These are phyloP conservation scores for Pisolithus marmoratus DNA, from an alignment of 768 basidiomycete genomes.

Conservation along the genomic window DNA sequence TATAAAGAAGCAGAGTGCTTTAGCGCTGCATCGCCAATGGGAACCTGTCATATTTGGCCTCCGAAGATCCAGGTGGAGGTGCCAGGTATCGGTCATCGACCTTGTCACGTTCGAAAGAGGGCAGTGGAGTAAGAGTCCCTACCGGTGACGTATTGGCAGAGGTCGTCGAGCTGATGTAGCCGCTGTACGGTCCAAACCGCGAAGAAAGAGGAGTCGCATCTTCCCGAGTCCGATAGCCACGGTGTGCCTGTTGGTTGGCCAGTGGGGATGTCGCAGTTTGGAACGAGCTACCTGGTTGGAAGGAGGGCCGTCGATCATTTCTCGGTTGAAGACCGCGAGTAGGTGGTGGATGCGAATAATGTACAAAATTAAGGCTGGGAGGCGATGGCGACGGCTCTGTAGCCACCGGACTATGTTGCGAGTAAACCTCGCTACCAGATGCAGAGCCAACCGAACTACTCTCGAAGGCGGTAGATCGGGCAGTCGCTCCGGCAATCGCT, in stretches of 20 bases:
- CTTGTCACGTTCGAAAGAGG: constrained; percentile 54
- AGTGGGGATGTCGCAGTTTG: constrained; percentile 42
- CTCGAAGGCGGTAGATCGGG: constrained; percentile 44
- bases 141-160: constrained; percentile 26
- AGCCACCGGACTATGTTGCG: constrained; percentile 38
- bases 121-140: constrained; percentile 20
- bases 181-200: constrained; percentile 24
- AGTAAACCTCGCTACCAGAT: constrained; percentile 52
- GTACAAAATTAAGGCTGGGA: constrained; percentile 52
- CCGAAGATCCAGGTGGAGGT: constrained; percentile 35
- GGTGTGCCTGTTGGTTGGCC: constrained; percentile 22
- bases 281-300: constrained; percentile 19
- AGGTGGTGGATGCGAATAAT: constrained; percentile 41
- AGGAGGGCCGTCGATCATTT: constrained; percentile 25
- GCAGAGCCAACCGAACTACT: constrained; percentile 49
- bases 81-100: constrained; percentile 47
- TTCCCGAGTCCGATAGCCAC: constrained; percentile 33
- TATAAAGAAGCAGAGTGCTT: not conserved
- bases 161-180: constrained; percentile 35
- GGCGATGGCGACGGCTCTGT: constrained; percentile 59
- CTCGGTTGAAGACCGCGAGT: constrained; percentile 26
- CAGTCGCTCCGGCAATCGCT: constrained; percentile 40
- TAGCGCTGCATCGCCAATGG: constrained; percentile 18
- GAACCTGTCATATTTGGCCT: constrained; percentile 28
- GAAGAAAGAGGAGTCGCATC: constrained; percentile 34